Percentiles rank a stretch among this genome's conserved stretches.
These are phyloP conservation scores for Orobanche coerulescens DNA, from an alignment of 257 asterid genomes.

Conservation along the genomic window DNA sequence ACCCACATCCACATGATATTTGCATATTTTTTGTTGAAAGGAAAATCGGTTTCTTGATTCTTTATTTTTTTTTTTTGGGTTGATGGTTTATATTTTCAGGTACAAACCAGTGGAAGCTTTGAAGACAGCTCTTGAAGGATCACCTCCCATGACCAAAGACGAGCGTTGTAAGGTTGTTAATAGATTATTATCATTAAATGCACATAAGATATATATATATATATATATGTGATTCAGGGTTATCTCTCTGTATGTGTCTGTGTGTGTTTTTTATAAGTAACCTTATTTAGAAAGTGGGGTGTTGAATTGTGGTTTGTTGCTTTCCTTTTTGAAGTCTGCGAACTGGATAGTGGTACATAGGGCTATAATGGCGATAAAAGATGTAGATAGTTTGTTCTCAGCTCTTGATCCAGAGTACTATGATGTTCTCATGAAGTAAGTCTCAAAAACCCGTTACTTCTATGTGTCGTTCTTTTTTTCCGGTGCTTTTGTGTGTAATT, in stretches of 20 bases:
- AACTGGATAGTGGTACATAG: conserved; percentile 98
- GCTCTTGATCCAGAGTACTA: conserved; percentile 90
- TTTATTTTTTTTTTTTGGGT: neutral
- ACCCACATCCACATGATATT: neutral
- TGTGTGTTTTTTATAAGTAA: neutral
- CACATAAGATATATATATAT: neutral
- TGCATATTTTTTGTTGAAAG: neutral
- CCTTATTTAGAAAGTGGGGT: conserved; percentile 1
- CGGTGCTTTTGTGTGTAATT: neutral
- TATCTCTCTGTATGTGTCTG: neutral
- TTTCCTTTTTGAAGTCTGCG: conserved; percentile 52
- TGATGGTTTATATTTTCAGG: conserved; percentile 36
- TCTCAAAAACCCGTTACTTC: conserved; percentile 8
- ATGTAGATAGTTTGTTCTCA: conserved; percentile 80
- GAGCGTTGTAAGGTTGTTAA: conserved; percentile 91
- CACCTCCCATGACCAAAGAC: conserved; percentile 87
- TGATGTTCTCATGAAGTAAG: conserved; percentile 95
- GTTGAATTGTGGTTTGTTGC: conserved; percentile 14
- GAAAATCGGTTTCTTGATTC: neutral
- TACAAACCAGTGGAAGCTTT: conserved; percentile 96
- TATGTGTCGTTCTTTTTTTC: neutral
- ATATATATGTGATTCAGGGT: neutral
- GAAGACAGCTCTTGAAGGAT: conserved; percentile 93
- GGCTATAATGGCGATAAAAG: conserved; percentile 95
- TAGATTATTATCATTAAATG: neutral